A percentile compares a stretch with the other conserved stretches of the same genome.
These are phyloP conservation scores for Pyrenula massariospora DNA, from an alignment of 495 filamentous ascomycete genomes.

Conservation along the genomic window DNA sequence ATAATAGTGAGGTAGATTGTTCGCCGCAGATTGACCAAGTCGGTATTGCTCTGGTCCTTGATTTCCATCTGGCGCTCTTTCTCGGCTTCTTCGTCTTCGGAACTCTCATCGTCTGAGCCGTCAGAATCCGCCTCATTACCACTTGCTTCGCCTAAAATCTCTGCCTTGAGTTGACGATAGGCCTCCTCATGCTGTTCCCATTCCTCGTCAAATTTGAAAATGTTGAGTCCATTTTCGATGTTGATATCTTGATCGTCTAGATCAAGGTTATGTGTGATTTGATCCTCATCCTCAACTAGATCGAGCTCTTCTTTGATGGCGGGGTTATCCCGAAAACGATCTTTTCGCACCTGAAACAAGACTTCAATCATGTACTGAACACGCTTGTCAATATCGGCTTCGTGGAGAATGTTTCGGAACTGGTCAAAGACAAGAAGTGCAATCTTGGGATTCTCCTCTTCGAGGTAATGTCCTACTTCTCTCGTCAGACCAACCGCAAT, in stretches of 20 bases:
- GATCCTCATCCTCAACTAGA: slow-evolving; percentile 92
- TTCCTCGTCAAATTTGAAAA: slow-evolving; percentile 87
- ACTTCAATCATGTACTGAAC: slow-evolving; percentile 99
- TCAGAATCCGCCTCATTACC: slow-evolving; percentile 66
- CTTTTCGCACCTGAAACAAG: slow-evolving; percentile 90
- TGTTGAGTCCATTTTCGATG: slow-evolving; percentile 73
- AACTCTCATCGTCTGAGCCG: slow-evolving; percentile 57
- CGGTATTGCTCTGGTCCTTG: slow-evolving; percentile 93
- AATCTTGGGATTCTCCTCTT: slow-evolving; percentile 83
- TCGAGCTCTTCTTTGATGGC: slow-evolving; percentile 88
- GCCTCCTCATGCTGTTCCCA: slow-evolving; percentile 86
- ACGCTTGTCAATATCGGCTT: slow-evolving; percentile 89
- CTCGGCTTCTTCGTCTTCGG: slow-evolving; percentile 68
- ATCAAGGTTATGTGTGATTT: slow-evolving; percentile 76
- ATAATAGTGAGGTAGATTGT: slow-evolving; percentile 97
- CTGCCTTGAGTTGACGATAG: slow-evolving; percentile 79
- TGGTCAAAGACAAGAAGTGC: slow-evolving; percentile 87
- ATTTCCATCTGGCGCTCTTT: slow-evolving; percentile 75
- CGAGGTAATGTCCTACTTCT: slow-evolving; percentile 85
- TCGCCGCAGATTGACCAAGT: slow-evolving; percentile 82
- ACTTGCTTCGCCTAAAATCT: slow-evolving; percentile 87
- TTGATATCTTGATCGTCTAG: slow-evolving; percentile 68
- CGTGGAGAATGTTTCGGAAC: slow-evolving; percentile 87
- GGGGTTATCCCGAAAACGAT: slow-evolving; percentile 89
- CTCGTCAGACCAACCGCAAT: slow-evolving; percentile 86